Conservation (phyloP, 1,284 basidiomycete species). For the Apiotrichum gamsii region DNA sequence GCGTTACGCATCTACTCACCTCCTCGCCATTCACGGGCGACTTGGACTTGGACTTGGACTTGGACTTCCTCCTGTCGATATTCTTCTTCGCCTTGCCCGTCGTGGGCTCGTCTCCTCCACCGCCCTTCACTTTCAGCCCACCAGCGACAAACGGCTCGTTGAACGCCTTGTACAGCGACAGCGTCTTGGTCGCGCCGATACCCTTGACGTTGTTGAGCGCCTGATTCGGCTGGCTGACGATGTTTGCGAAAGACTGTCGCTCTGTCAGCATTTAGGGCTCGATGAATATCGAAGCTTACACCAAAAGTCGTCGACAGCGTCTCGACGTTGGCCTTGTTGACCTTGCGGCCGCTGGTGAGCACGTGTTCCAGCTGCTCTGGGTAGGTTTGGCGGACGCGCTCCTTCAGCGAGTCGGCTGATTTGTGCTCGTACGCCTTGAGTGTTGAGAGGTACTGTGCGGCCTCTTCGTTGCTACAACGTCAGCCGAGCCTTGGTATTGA, state of each 20-base stretch:
- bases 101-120: too few species aligned
- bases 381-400: conserved; percentile 84
- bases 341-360: conserved; percentile 81
- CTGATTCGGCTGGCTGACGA: conserved; percentile 65
- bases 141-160: conserved; percentile 49
- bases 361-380: conserved; percentile 72
- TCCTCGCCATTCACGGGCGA: too few species aligned
- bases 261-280: too few species aligned
- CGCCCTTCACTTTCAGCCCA: conserved; percentile 3
- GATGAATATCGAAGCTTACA: conserved; percentile 53
- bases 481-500: not conserved
- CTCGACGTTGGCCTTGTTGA: conserved; percentile 97
- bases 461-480: conserved; percentile 69
- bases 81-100: too few species aligned
- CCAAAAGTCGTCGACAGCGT: conserved; percentile 89
- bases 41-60: too few species aligned
- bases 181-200: conserved; percentile 90
- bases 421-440: conserved; percentile 93
- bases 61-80: too few species aligned
- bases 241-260: conserved; percentile 67
- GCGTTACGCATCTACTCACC: too few species aligned
- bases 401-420: conserved; percentile 88
- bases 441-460: conserved; percentile 80
- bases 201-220: conserved; percentile 79
- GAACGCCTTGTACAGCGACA: conserved; percentile 53